Evolutionary conservation across 306 rosid species (phyloP).

Genomic region (Dryas octopetala): DNA sequence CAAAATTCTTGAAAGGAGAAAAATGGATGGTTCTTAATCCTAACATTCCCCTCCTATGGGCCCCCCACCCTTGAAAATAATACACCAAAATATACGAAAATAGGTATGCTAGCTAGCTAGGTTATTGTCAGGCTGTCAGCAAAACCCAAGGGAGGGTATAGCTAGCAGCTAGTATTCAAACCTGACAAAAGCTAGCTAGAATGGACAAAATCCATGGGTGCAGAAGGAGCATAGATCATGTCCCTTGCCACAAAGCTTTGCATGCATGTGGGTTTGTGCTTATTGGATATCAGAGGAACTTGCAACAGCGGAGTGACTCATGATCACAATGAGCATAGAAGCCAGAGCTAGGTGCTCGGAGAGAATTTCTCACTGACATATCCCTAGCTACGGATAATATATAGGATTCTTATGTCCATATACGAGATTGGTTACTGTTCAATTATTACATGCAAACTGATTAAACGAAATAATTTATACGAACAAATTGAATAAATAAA

Average conservation of each 20-base stretch:
- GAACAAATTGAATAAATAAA: too few species aligned
- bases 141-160: neutral
- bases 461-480: too few species aligned
- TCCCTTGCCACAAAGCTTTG: conserved; percentile 21
- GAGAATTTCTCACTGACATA: conserved; percentile 27
- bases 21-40: conserved; percentile 21
- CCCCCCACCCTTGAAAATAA: conserved; percentile 11
- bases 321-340: neutral
- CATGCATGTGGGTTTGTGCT: conserved; percentile 39
- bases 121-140: neutral
- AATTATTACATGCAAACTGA: too few species aligned
- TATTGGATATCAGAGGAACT: conserved; percentile 30
- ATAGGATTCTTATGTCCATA: too few species aligned
- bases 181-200: conserved; percentile 50
- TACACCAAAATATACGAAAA: neutral
- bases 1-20: conserved; percentile 17
- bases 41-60: conserved; percentile 19
- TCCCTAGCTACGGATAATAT: neutral
- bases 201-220: conserved; percentile 58
- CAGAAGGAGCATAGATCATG: conserved; percentile 39
- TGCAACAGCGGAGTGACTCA: conserved; percentile 4
- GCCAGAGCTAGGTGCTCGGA: neutral
- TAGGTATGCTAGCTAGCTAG: neutral
- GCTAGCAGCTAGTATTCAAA: conserved; percentile 16
- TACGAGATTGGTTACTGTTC: too few species aligned